Conservation (phyloP, 1,284 basidiomycete genomes). For the Cutaneotrichosporon mucoides region DNA sequence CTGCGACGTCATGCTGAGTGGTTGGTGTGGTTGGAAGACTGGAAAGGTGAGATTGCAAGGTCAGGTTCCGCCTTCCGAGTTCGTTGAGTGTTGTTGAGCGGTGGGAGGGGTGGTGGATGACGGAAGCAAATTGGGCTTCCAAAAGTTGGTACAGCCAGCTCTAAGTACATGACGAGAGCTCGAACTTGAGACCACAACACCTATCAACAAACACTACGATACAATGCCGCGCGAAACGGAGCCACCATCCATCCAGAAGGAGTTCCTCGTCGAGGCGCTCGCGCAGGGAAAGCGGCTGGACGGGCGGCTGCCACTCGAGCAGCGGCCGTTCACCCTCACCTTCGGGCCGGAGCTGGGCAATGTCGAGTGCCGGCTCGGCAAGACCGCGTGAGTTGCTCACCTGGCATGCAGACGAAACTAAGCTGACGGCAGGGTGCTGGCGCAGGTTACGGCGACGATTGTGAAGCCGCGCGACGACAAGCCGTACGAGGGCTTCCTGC, state of each 20-base stretch:
- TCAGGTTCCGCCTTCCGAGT: no score
- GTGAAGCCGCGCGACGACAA: slow-evolving; percentile 82
- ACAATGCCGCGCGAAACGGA: slow-evolving; percentile 54
- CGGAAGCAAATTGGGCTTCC: slow-evolving; percentile 11
- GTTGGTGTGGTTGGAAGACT: neutral
- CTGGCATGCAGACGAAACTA: neutral
- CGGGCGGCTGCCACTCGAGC: slow-evolving; percentile 68
- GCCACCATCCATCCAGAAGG: slow-evolving; percentile 82
- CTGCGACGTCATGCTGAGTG: slow-evolving; percentile 53
- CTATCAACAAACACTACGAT: neutral
- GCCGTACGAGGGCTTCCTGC: slow-evolving; percentile 85
- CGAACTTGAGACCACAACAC: no score
- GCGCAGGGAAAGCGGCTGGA: slow-evolving; percentile 75
- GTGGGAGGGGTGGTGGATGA: no score
- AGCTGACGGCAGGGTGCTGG: slow-evolving; percentile 63
- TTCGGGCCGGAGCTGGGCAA: slow-evolving; percentile 87
- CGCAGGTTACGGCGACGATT: slow-evolving; percentile 81
- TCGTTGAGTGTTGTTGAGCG: no score
- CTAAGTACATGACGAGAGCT: neutral
- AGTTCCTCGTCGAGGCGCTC: slow-evolving; percentile 75
- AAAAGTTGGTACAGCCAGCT: slow-evolving; percentile 12
- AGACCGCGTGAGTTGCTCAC: slow-evolving; percentile 65
- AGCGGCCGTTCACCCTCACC: slow-evolving; percentile 62
- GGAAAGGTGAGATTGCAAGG: neutral
- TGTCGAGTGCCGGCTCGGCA: slow-evolving; percentile 80